Evolutionary conservation across 352 stramenopile genomes (phyloP).

Genomic region (Globisporangium paddicum): DNA sequence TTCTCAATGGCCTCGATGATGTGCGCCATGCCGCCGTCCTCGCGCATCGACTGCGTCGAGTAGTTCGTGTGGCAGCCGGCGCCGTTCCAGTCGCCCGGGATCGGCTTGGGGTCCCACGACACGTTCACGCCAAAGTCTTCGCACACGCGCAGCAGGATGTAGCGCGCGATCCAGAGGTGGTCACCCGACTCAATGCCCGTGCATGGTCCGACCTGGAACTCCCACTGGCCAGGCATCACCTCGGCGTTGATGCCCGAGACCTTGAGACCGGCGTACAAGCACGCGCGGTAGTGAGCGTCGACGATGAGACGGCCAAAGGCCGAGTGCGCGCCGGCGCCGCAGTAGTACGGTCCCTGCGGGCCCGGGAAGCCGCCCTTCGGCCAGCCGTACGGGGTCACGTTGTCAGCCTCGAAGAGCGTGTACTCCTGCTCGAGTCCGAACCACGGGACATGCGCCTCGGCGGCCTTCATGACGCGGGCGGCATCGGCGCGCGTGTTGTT

Average conservation of each 20-base stretch:
- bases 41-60: constrained; percentile 95
- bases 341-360: constrained; percentile 92
- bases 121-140: constrained; percentile 97
- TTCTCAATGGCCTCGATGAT: constrained; percentile 99
- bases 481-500: constrained; percentile 90
- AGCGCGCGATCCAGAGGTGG: constrained; percentile 96
- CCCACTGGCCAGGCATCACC: constrained; percentile 97
- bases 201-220: constrained; percentile 97
- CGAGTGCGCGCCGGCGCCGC: constrained; percentile 93
- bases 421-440: constrained; percentile 98
- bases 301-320: constrained; percentile 94
- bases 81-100: constrained; percentile 98
- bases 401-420: constrained; percentile 90
- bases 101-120: constrained; percentile 97
- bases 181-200: constrained; percentile 95
- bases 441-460: constrained; percentile 70
- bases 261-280: constrained; percentile 94
- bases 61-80: constrained; percentile 96
- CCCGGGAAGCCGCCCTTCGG: constrained; percentile 87
- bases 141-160: constrained; percentile 96
- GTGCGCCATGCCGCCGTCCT: constrained; percentile 88
- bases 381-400: constrained; percentile 90
- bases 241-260: constrained; percentile 97
- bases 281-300: constrained; percentile 94
- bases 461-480: constrained; percentile 65